Percentiles rank a stretch among this genome's conserved stretches.
Evolutionary conservation across 306 rosid species (phyloP).

Genomic region (Quercus variabilis): DNA sequence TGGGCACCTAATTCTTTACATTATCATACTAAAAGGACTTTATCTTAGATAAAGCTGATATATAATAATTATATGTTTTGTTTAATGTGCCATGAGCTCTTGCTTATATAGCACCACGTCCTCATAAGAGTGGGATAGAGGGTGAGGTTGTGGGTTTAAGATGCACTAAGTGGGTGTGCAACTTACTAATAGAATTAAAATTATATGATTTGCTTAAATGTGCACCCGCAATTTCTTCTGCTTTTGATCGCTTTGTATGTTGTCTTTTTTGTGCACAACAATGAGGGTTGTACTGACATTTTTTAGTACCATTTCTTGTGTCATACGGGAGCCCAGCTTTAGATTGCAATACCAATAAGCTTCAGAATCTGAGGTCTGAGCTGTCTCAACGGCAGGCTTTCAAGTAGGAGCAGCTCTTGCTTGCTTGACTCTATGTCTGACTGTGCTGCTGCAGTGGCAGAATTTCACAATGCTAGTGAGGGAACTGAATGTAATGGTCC

Average conservation of each 20-base stretch:
- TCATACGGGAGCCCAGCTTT: slow-evolving; percentile 38
- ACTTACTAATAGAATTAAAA: neutral
- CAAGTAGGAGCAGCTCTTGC: slow-evolving; percentile 29
- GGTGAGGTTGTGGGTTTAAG: neutral
- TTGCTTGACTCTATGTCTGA: slow-evolving; percentile 32
- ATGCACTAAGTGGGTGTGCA: neutral
- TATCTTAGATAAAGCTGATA: neutral
- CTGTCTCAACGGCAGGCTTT: slow-evolving; percentile 46
- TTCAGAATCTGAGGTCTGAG: slow-evolving; percentile 34
- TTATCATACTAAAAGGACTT: neutral
- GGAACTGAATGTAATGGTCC: slow-evolving; percentile 44
- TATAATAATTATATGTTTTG: neutral
- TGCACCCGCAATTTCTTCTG: neutral
- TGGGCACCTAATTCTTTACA: neutral
- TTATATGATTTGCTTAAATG: slow-evolving; percentile 3
- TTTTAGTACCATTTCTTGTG: slow-evolving; percentile 2
- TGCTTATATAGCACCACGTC: neutral
- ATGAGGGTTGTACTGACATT: neutral
- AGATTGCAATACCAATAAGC: slow-evolving; percentile 40
- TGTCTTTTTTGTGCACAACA: neutral
- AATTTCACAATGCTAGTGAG: slow-evolving; percentile 36
- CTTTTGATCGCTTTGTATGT: neutral
- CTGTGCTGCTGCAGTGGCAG: slow-evolving; percentile 24
- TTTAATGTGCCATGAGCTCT: neutral
- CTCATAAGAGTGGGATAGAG: neutral